Percentiles rank a stretch among this genome's conserved stretches.
Evolutionary conservation across 2,329 filamentous ascomycete genomes (phyloP).

Genomic region (Fusarium sp.): DNA sequence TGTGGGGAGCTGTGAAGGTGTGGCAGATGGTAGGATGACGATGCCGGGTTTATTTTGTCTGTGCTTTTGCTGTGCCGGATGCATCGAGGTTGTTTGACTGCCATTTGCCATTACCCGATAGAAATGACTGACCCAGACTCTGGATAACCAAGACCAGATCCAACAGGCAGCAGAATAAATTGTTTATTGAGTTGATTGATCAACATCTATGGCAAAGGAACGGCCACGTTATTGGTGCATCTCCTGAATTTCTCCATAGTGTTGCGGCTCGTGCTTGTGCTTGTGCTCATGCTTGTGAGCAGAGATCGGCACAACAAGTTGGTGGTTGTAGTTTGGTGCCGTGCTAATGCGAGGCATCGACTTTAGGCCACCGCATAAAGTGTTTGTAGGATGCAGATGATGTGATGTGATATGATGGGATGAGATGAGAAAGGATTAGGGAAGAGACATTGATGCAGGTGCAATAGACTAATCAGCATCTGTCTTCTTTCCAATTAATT

Average conservation of each 20-base stretch:
- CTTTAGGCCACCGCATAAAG: conserved; percentile 25
- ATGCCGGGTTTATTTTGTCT: conserved; percentile 22
- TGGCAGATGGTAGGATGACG: conserved; percentile 24
- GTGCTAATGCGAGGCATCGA: conserved; percentile 33
- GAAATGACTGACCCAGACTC: conserved; percentile 2
- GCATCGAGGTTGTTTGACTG: conserved; percentile 6
- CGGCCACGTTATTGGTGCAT: conserved; percentile 19
- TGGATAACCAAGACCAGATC: conserved; percentile 1
- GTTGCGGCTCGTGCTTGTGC: conserved; percentile 33
- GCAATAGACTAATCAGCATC: background rate
- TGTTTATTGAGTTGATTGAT: conserved; percentile 15
- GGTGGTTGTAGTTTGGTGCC: background rate
- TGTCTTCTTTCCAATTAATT: background rate
- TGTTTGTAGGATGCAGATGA: conserved; percentile 8
- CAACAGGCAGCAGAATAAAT: conserved; percentile 34
- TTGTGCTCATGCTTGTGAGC: conserved; percentile 23
- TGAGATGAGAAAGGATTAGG: background rate
- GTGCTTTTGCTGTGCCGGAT: conserved; percentile 22
- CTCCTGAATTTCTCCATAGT: conserved; percentile 6
- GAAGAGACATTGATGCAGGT: background rate
- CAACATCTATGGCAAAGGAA: conserved; percentile 7
- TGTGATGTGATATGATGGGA: background rate
- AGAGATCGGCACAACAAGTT: conserved; percentile 18
- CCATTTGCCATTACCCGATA: conserved; percentile 18
- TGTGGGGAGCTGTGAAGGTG: conserved; percentile 28